Conservation (phyloP, 2,329 filamentous ascomycete genomes). For the Mycosphaerella sp. region DNA sequence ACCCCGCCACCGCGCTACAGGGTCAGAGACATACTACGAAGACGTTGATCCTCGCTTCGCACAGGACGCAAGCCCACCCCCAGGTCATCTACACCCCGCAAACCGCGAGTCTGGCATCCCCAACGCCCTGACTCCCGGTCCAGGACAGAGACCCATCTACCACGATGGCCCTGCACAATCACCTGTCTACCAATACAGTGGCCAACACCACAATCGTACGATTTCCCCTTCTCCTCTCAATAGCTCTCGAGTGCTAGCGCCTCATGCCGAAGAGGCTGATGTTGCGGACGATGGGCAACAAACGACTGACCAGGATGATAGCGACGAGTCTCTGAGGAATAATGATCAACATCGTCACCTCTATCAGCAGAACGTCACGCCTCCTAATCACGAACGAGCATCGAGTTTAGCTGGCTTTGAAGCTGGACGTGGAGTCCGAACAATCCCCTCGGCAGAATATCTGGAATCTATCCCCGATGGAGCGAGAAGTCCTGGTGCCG, state of each 20-base stretch:
- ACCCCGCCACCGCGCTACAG: slow-evolving; percentile 28
- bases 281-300: not conserved
- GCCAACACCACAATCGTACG: slow-evolving; percentile 11
- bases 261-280: slow-evolving; percentile 12
- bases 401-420: slow-evolving; percentile 41
- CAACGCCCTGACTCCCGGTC: slow-evolving; percentile 21
- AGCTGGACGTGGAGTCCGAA: not conserved
- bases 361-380: slow-evolving; percentile 8
- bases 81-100: slow-evolving; percentile 1
- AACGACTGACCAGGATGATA: slow-evolving; percentile 17
- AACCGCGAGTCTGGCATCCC: slow-evolving; percentile 20
- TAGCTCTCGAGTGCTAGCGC: slow-evolving; percentile 10
- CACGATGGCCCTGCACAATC: slow-evolving; percentile 7
- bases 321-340: slow-evolving; percentile 15
- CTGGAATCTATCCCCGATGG: slow-evolving; percentile 59
- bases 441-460: slow-evolving; percentile 20
- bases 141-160: slow-evolving; percentile 8
- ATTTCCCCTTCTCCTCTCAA: slow-evolving; percentile 12
- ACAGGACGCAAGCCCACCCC: slow-evolving; percentile 35
- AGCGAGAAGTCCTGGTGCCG: slow-evolving; percentile 55
- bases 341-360: slow-evolving; percentile 2
- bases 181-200: slow-evolving; percentile 4
- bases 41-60: slow-evolving; percentile 87
- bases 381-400: slow-evolving; percentile 50
- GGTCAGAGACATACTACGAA: slow-evolving; percentile 69